A percentile compares a stretch with the other conserved stretches of the same genome.
Evolutionary conservation across 176 grass and related monocot species (phyloP).

Genomic region (Zizania latifolia): DNA sequence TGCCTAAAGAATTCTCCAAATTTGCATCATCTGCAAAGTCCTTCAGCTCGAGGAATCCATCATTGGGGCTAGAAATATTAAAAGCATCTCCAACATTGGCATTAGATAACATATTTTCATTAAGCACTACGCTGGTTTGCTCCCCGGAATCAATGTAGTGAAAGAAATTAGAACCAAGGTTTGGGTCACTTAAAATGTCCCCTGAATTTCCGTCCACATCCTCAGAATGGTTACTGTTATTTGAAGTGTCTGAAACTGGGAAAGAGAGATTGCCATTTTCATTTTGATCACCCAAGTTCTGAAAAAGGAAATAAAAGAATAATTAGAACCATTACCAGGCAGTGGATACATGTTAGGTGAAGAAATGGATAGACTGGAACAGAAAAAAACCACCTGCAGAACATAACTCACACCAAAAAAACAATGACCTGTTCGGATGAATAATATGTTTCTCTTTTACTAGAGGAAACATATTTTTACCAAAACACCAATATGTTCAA

Average conservation of each 20-base stretch:
- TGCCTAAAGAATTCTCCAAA: constrained; percentile 19
- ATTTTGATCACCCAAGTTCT: constrained; percentile 31
- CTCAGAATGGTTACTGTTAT: constrained; percentile 37
- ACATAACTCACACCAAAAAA: background rate
- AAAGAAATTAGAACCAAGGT: constrained; percentile 39
- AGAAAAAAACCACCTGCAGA: background rate
- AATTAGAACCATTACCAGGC: constrained; percentile 14
- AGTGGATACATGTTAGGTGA: background rate
- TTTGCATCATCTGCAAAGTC: constrained; percentile 53
- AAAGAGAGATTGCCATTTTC: constrained; percentile 27
- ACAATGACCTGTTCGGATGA: background rate
- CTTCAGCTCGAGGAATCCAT: constrained; percentile 74
- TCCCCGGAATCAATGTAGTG: constrained; percentile 35
- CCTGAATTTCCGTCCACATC: constrained; percentile 40
- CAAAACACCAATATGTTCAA: constrained; percentile 7
- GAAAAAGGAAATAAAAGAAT: constrained; percentile 13
- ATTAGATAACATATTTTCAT: constrained; percentile 26
- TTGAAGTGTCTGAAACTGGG: constrained; percentile 32
- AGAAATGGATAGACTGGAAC: background rate
- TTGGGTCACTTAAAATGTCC: constrained; percentile 53
- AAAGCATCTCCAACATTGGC: constrained; percentile 16
- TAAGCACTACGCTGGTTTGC: constrained; percentile 12
- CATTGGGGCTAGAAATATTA: constrained; percentile 34
- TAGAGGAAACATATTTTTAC: background rate
- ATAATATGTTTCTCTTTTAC: background rate